A percentile compares a stretch with the other conserved stretches of the same genome.
Conservation (phyloP, 345 rosid species). For the Rhodamnia rubescens region DNA sequence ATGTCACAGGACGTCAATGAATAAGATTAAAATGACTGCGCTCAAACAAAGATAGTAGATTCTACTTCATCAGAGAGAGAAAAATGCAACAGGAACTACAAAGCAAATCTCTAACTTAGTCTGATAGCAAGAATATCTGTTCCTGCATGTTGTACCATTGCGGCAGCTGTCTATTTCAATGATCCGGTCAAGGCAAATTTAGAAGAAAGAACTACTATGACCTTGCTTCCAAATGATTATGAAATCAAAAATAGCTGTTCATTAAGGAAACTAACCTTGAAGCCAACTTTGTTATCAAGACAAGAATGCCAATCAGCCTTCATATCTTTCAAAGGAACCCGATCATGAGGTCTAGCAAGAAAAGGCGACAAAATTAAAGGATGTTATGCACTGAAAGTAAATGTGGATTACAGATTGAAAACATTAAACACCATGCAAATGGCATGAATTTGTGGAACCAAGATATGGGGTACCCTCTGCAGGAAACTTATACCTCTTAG, state of each 20-base stretch:
- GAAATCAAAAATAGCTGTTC: background rate
- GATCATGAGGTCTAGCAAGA: slow-evolving; percentile 83
- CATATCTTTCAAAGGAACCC: slow-evolving; percentile 88
- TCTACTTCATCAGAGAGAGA: background rate
- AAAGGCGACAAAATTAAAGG: background rate
- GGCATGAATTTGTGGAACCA: background rate
- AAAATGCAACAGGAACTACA: background rate
- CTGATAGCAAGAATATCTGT: background rate
- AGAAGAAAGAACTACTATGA: background rate
- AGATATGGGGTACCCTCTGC: background rate
- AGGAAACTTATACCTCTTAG: slow-evolving; percentile 52
- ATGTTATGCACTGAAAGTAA: background rate
- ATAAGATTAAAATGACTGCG: background rate
- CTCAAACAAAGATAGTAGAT: background rate
- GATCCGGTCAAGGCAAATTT: background rate
- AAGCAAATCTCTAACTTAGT: background rate
- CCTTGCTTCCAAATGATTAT: background rate
- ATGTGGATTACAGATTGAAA: background rate
- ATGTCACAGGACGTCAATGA: background rate
- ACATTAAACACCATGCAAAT: background rate
- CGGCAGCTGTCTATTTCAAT: background rate
- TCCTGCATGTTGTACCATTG: background rate
- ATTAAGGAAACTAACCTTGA: slow-evolving; percentile 46
- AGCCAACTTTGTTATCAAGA: slow-evolving; percentile 80
- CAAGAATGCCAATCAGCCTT: slow-evolving; percentile 99